These are phyloP conservation scores for Penicillium antarcticum DNA, from an alignment of 495 filamentous ascomycete species.

Conservation along the genomic window DNA sequence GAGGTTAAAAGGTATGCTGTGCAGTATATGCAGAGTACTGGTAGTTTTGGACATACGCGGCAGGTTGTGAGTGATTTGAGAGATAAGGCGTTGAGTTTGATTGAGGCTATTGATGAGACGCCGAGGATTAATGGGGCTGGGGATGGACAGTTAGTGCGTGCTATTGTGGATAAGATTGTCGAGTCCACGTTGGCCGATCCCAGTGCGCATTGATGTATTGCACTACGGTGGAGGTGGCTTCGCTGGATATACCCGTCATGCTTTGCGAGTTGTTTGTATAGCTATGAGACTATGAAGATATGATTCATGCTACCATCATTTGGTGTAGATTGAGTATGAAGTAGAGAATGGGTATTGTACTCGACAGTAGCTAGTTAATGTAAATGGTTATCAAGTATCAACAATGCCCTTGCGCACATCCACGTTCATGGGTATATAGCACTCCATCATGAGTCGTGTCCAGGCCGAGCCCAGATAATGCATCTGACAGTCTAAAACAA, in stretches of 20 bases:
- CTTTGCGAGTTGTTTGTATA: not conserved
- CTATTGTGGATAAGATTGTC: slow-evolving; percentile 47
- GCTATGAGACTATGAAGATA: slow-evolving; percentile 4
- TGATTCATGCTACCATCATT: not conserved
- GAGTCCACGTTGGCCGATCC: slow-evolving; percentile 33
- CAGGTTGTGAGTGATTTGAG: slow-evolving; percentile 65
- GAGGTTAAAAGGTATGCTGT: slow-evolving; percentile 91
- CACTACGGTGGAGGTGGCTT: not conserved
- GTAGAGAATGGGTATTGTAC: not conserved
- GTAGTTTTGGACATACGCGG: slow-evolving; percentile 83
- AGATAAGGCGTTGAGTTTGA: slow-evolving; percentile 60
- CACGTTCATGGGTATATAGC: slow-evolving; percentile 6
- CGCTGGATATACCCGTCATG: not conserved
- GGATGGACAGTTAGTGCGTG: slow-evolving; percentile 40
- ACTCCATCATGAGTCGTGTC: slow-evolving; percentile 6
- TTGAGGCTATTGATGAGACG: slow-evolving; percentile 63
- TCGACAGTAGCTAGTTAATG: not conserved
- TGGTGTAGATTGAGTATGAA: too few species aligned
- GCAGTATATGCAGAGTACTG: slow-evolving; percentile 84
- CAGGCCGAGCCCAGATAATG: not conserved
- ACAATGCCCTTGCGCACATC: slow-evolving; percentile 1
- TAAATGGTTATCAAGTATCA: not conserved
- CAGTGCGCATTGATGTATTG: not conserved
- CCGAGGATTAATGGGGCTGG: slow-evolving; percentile 25
- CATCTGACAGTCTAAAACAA: not conserved